phyloP scores from a whole-genome alignment of 2,329 filamentous ascomycete species.

The Pezicula rhizophila region DNA sequence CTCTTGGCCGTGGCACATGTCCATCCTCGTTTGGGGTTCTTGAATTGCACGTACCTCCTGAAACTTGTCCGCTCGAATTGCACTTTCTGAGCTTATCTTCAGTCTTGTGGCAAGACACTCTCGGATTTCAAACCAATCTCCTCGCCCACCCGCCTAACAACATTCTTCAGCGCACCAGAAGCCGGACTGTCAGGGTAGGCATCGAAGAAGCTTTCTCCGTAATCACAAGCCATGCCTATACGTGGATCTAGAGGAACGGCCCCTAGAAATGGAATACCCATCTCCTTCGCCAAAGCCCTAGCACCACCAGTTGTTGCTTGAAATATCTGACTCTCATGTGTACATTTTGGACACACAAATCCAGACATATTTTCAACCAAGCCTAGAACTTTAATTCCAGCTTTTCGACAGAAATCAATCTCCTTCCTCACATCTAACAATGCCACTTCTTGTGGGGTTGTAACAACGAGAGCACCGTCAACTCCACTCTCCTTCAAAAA shows the following conservation, averaged over 20 bases:
- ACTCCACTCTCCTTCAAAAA: conserved; percentile 88
- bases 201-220: conserved; percentile 95
- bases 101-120: conserved; percentile 18
- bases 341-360: conserved; percentile 93
- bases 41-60: no score
- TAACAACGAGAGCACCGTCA: conserved; percentile 87
- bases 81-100: conserved; percentile 1
- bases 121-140: conserved; percentile 45
- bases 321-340: conserved; percentile 79
- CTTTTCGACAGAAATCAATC: conserved; percentile 95
- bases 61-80: no score
- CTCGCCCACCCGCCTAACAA: conserved; percentile 67
- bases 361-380: conserved; percentile 98
- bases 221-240: conserved; percentile 95
- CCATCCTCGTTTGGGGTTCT: no score
- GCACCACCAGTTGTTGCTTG: conserved; percentile 86
- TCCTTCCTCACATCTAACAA: conserved; percentile 93
- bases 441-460: conserved; percentile 90
- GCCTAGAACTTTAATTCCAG: conserved; percentile 79
- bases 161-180: conserved; percentile 71
- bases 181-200: conserved; percentile 90
- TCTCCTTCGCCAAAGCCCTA: conserved; percentile 72
- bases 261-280: conserved; percentile 82
- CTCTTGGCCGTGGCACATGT: no score
- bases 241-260: conserved; percentile 86